Evolutionary conservation across 495 filamentous ascomycete genomes (phyloP), one percentile per base, ranked within the genome.

Genomic region (Pyrenula massariospora): DNA sequence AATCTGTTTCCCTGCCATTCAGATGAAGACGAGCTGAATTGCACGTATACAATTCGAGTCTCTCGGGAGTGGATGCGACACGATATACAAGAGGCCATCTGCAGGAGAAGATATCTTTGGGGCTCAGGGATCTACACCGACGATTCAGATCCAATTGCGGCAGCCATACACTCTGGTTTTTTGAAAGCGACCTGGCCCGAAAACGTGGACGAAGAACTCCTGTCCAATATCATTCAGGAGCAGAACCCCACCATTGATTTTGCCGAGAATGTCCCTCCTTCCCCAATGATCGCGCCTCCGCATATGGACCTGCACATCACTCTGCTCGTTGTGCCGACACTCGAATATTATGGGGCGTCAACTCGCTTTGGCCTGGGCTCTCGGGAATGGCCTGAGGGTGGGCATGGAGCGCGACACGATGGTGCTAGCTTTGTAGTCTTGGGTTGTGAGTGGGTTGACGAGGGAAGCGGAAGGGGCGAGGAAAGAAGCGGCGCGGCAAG

Each of bases 71-170:
- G 91, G 62, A 77, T 99, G 23, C 79, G 75, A 15, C 65, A 78
- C 0, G 68, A 72, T 3, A 78, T 84, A 31, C 81, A 91, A 8
- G 86, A 90, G 65, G 89, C 93, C 61, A 89, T 97, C 60, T 91
- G 88, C 21, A 69, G 78, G 5, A 77, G 85, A 12, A 80, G 86
- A 49, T 84, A 87, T 1, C 68, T 98, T 1, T 98, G 91, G 91
- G 93, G 93, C 10, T 91, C 89, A 0, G 89, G 91, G 20, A 77
- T 97, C 3, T 97, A 98, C 67, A 95, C 91, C 0, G 94, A 97
- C 61, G 94, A 98, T 70, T 95, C 90, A 0, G 94, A 98, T 65
- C 81, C 90, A 3, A 78, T 98, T 52, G 94, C 91, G 0, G 91
- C 91, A 2, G 90, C 92, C 56, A 93, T 97, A 56, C 93, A 98